Conservation (phyloP, 495 filamentous ascomycete genomes). For the Aspergillus biplanus region DNA sequence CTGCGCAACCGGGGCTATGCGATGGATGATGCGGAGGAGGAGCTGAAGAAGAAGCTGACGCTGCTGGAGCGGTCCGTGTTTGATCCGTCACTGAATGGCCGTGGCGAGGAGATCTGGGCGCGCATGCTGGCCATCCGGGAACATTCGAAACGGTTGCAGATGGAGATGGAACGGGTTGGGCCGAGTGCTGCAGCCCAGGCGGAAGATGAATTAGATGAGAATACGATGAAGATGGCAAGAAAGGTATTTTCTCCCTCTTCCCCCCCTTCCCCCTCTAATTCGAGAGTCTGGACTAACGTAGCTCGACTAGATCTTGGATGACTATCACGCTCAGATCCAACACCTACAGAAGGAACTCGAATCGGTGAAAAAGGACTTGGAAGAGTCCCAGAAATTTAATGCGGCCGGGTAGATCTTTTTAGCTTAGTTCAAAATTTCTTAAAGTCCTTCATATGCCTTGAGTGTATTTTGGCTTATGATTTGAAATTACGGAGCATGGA, state of each 20-base stretch:
- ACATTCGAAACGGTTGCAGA: conserved; percentile 74
- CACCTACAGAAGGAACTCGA: conserved; percentile 83
- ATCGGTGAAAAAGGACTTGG: conserved; percentile 76
- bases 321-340: conserved; percentile 85
- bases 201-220: conserved; percentile 69
- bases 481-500: background rate
- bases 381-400: conserved; percentile 66
- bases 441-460: background rate
- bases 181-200: conserved; percentile 48
- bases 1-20: conserved; percentile 91
- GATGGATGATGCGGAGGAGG: conserved; percentile 88
- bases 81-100: conserved; percentile 81
- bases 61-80: conserved; percentile 73
- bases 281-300: conserved; percentile 17
- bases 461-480: conserved; percentile 19
- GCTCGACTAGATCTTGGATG: conserved; percentile 73
- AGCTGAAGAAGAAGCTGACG: conserved; percentile 80
- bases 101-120: conserved; percentile 96
- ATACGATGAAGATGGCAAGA: conserved; percentile 76
- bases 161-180: conserved; percentile 73
- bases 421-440: background rate
- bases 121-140: conserved; percentile 84
- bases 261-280: background rate
- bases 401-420: conserved; percentile 1
- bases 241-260: conserved; percentile 62